Base-by-base conservation (phyloP, 2,329 filamentous ascomycete species). In the Graphilbum fragrans region DNA sequence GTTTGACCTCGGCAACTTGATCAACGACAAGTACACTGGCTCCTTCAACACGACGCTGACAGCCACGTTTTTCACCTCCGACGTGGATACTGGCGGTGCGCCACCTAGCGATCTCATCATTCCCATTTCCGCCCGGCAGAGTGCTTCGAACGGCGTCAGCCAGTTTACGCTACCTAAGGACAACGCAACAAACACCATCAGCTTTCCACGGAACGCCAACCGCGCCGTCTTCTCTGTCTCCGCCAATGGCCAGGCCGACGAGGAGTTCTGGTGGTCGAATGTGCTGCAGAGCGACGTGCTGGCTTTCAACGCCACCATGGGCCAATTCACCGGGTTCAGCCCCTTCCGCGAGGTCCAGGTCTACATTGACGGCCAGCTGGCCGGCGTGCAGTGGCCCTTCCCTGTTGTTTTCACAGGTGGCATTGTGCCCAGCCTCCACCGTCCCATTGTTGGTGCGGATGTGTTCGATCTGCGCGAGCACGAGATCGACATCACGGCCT, bases 181-280 rank as follows among this genome's bases (percentile, higher is more conserved):
- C 43, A 72, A 69, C 43, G 79, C 82, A 1, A 69, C 67, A 1
- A 73, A 72, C 47, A 66, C 64, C 0, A 58, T 86, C 34, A 42
- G 16, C n/a, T 66, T 93, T 35, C 85, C 85, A 2, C 66, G 61
- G 38, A 81, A 85, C 52, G 68, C 70, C 18, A 72, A 74, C 41
- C 76, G 79, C 43, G 86, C 85, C 17, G 72, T 87, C 9, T 74
- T 90, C 42, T 77, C 82, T 1, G 69, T 92, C n/a, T 77, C 81
- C 9, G 82, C 85, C 16, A 86, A 79, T 49, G 86, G 83, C 1
- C 86, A 92, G 56, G 70, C 70, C 1, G 62, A 68, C 16, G 86
- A 92, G 60, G 86, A 93, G 56, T 90, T 90, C 53, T 93, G 86
- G 84, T 92, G 82, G 77, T 74, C 70, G 43, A 90, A 90, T 53